phyloP scores from a whole-genome alignment of 2,329 filamentous ascomycete species.

The Penicillium frequentans region DNA sequence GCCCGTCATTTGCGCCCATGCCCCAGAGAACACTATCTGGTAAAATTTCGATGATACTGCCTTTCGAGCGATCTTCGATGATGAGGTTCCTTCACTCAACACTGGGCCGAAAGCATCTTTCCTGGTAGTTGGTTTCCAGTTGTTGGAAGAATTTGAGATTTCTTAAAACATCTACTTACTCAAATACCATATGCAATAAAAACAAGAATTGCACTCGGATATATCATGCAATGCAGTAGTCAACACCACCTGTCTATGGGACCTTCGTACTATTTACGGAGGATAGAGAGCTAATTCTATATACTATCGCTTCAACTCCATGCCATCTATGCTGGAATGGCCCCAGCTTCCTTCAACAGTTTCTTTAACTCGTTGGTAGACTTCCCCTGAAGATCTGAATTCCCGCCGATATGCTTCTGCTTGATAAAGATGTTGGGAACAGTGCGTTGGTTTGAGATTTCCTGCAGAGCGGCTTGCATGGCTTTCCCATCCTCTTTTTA shows the following conservation, averaged over 20 bases:
- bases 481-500: conserved; percentile 4
- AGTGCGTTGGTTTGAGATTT: conserved; percentile 6
- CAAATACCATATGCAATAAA: no score
- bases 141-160: background rate
- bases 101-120: background rate
- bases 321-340: background rate
- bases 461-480: conserved; percentile 5
- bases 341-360: background rate
- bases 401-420: conserved; percentile 7
- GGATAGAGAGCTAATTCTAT: no score
- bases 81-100: background rate
- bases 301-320: no score
- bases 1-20: background rate
- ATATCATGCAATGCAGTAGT: no score
- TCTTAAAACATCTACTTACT: no score
- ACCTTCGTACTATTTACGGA: no score
- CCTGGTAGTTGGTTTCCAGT: background rate
- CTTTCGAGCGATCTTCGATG: background rate
- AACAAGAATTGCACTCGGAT: no score
- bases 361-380: background rate
- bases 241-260: no score
- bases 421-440: conserved; percentile 10
- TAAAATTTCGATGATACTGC: background rate
- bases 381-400: conserved; percentile 6
- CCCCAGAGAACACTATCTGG: background rate